phyloP scores from a whole-genome alignment of 352 stramenopile genomes.

The Pythium grandisporangium region DNA sequence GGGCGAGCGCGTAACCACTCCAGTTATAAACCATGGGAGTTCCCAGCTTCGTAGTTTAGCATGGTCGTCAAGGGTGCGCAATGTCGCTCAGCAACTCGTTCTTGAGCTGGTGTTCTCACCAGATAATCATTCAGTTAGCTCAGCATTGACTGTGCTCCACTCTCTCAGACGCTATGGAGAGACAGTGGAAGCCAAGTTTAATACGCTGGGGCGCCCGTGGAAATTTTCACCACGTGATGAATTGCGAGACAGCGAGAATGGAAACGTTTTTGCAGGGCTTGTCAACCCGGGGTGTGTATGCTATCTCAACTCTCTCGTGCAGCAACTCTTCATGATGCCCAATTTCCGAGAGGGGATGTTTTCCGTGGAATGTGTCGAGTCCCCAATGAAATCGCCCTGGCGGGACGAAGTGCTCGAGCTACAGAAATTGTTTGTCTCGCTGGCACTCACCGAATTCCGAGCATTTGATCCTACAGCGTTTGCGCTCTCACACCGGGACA shows the following conservation, averaged over 20 bases:
- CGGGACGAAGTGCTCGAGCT: slow-evolving; percentile 50
- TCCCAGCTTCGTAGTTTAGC: not conserved
- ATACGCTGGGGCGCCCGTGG: slow-evolving; percentile 37
- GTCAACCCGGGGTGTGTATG: slow-evolving; percentile 98
- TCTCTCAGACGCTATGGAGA: slow-evolving; percentile 2
- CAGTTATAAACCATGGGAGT: not conserved
- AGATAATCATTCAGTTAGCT: no score
- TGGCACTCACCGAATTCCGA: slow-evolving; percentile 32
- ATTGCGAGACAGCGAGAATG: slow-evolving; percentile 17
- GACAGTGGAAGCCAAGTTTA: slow-evolving; percentile 1
- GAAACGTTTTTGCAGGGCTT: slow-evolving; percentile 67
- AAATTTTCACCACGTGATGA: slow-evolving; percentile 38
- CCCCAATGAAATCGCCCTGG: slow-evolving; percentile 13
- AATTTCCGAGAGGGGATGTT: slow-evolving; percentile 48
- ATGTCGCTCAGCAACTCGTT: not conserved
- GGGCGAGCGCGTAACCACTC: not conserved
- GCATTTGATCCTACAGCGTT: slow-evolving; percentile 58
- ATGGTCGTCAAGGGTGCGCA: slow-evolving; percentile 4
- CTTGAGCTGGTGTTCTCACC: not conserved
- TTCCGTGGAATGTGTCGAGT: slow-evolving; percentile 14
- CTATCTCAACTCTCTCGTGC: slow-evolving; percentile 99
- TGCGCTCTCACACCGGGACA: slow-evolving; percentile 51
- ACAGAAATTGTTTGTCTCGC: slow-evolving; percentile 54
- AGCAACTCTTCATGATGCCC: slow-evolving; percentile 91
- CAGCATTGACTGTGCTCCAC: not conserved